phyloP scores from a whole-genome alignment of 2,329 filamentous ascomycete species.

The Niveomyces coronatus region DNA sequence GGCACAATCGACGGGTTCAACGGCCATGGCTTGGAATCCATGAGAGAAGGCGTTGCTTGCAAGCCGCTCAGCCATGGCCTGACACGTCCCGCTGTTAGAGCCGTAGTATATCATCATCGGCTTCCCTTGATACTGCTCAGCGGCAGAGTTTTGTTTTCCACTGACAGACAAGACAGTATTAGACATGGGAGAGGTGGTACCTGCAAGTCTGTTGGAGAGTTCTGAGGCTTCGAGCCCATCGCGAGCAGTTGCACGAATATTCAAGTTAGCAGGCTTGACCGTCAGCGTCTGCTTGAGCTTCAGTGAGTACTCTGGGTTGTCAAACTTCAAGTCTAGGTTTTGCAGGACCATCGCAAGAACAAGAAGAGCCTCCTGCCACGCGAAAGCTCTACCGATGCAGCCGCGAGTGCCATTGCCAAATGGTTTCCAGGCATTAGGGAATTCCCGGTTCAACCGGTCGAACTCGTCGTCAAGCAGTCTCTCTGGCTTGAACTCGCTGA shows the following conservation, averaged over 20 bases:
- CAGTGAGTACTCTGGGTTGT: slow-evolving; percentile 49
- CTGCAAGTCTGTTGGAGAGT: slow-evolving; percentile 36
- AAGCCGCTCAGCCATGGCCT: slow-evolving; percentile 54
- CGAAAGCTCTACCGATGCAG: slow-evolving; percentile 65
- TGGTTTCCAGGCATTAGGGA: slow-evolving; percentile 56
- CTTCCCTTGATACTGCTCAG: slow-evolving; percentile 25
- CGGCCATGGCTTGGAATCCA: slow-evolving; percentile 44
- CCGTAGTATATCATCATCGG: slow-evolving; percentile 59
- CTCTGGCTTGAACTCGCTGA: slow-evolving; percentile 56
- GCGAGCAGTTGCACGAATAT: slow-evolving; percentile 47
- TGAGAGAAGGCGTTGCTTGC: slow-evolving; percentile 46
- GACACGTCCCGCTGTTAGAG: slow-evolving; percentile 65
- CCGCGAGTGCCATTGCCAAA: slow-evolving; percentile 62
- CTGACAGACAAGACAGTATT: too few relatives aligned
- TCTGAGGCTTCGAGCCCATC: slow-evolving; percentile 34
- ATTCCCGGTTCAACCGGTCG: slow-evolving; percentile 46
- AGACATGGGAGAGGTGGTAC: slow-evolving; percentile 3
- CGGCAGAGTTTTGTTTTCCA: not conserved
- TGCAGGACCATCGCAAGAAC: slow-evolving; percentile 54
- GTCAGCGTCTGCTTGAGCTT: slow-evolving; percentile 46
- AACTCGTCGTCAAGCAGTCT: slow-evolving; percentile 65
- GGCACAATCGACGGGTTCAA: slow-evolving; percentile 51
- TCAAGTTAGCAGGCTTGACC: slow-evolving; percentile 53
- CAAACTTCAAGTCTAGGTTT: slow-evolving; percentile 56
- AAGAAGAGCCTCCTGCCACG: slow-evolving; percentile 61